Evolutionary conservation across 345 rosid genomes (phyloP), one percentile per base, ranked within the genome.

Genomic region (Gossypium stocksii): DNA sequence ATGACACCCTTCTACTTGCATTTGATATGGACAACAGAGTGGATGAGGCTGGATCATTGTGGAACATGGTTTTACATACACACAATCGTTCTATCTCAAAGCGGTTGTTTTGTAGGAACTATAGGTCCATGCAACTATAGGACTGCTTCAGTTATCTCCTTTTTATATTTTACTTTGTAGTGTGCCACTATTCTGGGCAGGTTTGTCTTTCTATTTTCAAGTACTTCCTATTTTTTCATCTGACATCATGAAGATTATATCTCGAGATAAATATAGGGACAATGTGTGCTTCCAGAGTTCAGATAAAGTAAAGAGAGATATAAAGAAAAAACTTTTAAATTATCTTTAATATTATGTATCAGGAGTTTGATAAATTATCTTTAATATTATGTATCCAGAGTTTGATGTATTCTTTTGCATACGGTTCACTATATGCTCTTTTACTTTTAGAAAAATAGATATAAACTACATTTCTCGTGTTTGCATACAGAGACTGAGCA

Each of bases 401-500:
- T 48, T 29, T 58, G 29, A 46, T 52, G 10, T n/a, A 19, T 6
- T 22, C 2, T 48, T 27, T 56, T 54, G 52, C 29, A 43, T 57
- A 15, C n/a, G n/a, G n/a, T n/a, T n/a, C n/a, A n/a, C n/a, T n/a
- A n/a, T n/a, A n/a, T n/a, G n/a, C 8, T 49, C 19, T 23, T 66
- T 45, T 8, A 63, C 60, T 34, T 51, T 25, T 16, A 25, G 58
- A 48, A 49, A 25, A 49, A 16, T 68, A 25, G 7, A 25, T 49
- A 16, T 49, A 11, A 68, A 17, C 34, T 15, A 59, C 65, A 77
- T 71, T 71, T 12, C 2, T 66, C 4, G 2, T 79, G 41, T 66
- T 62, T 72, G 71, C 45, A 57, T 82, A 73, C 83, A 95, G 98
- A 94, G 80, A 94, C 98, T 57, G 98, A 94, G 74, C 97, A 94